A percentile compares a stretch with the other conserved stretches of the same genome.
Evolutionary conservation across 2,329 filamentous ascomycete species (phyloP).

Genomic region (Ascochyta rabiei): DNA sequence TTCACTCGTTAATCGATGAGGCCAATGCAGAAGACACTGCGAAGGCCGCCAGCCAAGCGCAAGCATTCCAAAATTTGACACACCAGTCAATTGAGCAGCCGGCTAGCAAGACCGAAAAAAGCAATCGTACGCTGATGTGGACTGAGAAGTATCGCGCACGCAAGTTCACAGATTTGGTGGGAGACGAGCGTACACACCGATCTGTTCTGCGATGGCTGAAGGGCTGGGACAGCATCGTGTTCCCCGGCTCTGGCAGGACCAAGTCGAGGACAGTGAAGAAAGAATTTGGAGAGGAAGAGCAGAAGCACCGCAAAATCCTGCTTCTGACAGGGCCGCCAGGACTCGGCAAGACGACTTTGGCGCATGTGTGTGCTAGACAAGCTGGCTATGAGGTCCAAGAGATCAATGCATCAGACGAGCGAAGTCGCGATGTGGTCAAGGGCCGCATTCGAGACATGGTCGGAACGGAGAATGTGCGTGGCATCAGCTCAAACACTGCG

Average conservation of each 20-base stretch:
- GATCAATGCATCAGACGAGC: slow-evolving; percentile 96
- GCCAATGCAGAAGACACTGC: slow-evolving; percentile 65
- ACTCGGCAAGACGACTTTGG: slow-evolving; percentile 92
- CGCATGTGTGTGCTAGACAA: slow-evolving; percentile 93
- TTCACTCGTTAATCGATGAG: slow-evolving; percentile 79
- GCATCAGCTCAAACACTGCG: slow-evolving; percentile 62
- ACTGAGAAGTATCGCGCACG: slow-evolving; percentile 95
- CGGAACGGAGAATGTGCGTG: slow-evolving; percentile 89
- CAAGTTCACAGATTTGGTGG: slow-evolving; percentile 90
- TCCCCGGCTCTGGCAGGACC: slow-evolving; percentile 73
- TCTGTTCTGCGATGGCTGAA: slow-evolving; percentile 93
- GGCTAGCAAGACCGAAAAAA: slow-evolving; percentile 32
- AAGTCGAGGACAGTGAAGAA: slow-evolving; percentile 58
- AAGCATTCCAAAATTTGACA: slow-evolving; percentile 32
- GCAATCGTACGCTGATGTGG: slow-evolving; percentile 71
- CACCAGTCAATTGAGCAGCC: slow-evolving; percentile 49
- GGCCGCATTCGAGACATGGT: slow-evolving; percentile 89
- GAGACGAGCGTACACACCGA: slow-evolving; percentile 92
- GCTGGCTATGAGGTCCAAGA: slow-evolving; percentile 96
- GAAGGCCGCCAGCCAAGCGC: slow-evolving; percentile 34
- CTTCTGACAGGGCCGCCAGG: slow-evolving; percentile 91
- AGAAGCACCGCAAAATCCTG: slow-evolving; percentile 82
- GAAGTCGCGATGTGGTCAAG: slow-evolving; percentile 87
- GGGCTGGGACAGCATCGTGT: slow-evolving; percentile 90
- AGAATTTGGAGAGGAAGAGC: slow-evolving; percentile 67